A percentile compares a stretch with the other conserved stretches of the same genome.
Evolutionary conservation across 1,139 yeast species (phyloP).

Genomic region (Geotrichum fermentans): DNA sequence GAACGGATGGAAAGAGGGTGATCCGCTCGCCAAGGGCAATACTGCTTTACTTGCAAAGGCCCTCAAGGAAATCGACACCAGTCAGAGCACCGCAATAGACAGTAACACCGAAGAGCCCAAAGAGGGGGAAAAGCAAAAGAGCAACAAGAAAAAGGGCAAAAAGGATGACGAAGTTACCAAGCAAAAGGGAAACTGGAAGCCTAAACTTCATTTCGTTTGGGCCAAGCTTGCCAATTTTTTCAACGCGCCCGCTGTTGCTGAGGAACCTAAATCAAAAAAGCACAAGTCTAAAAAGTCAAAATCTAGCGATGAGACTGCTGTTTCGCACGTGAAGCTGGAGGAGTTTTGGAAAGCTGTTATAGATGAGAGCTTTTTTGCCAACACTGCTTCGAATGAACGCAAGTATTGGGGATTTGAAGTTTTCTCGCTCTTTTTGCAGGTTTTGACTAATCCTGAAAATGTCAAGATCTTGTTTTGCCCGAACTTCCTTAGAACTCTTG

Average conservation of each 20-base stretch:
- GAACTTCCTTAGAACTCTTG: slow-evolving; percentile 67
- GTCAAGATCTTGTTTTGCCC: slow-evolving; percentile 53
- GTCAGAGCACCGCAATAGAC: slow-evolving; percentile 31
- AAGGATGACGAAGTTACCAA: slow-evolving; percentile 32
- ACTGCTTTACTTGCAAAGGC: slow-evolving; percentile 56
- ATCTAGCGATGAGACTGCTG: slow-evolving; percentile 22
- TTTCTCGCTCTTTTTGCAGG: slow-evolving; percentile 45
- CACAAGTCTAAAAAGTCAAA: slow-evolving; percentile 32
- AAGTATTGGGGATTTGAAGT: slow-evolving; percentile 84
- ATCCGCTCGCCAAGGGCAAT: slow-evolving; percentile 71
- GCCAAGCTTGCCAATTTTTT: slow-evolving; percentile 42
- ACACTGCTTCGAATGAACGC: slow-evolving; percentile 75
- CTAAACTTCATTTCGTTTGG: slow-evolving; percentile 84
- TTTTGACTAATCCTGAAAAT: slow-evolving; percentile 32
- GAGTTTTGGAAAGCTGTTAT: slow-evolving; percentile 80
- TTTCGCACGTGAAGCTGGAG: slow-evolving; percentile 37
- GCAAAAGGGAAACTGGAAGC: slow-evolving; percentile 69
- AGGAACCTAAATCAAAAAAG: slow-evolving; percentile 36
- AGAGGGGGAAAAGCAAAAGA: slow-evolving; percentile 23
- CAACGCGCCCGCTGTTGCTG: slow-evolving; percentile 26
- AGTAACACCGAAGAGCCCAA: slow-evolving; percentile 34
- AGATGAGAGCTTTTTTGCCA: slow-evolving; percentile 75
- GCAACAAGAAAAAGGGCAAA: slow-evolving; percentile 15
- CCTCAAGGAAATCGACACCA: slow-evolving; percentile 53
- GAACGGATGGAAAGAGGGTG: slow-evolving; percentile 58